A percentile compares a stretch with the other conserved stretches of the same genome.
Conservation (phyloP, 1,284 basidiomycete genomes). For the Limonomyces culmigenus region DNA sequence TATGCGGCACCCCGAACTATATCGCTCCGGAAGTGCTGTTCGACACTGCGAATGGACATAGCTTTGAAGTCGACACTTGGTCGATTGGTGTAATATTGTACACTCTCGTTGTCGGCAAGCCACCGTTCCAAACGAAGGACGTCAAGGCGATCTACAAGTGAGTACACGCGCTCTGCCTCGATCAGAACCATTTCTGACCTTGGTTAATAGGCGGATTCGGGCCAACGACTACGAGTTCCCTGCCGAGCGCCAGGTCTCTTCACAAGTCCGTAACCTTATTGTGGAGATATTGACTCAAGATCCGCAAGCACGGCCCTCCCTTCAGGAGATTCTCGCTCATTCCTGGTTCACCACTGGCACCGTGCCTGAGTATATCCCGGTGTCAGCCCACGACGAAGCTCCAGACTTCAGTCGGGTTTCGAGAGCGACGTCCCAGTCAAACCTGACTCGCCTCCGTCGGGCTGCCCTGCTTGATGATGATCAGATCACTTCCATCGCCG, state of each 20-base stretch:
- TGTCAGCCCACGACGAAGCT: slow-evolving; percentile 53
- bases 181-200: not conserved
- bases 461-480: slow-evolving; percentile 46
- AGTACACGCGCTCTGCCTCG: slow-evolving; percentile 13
- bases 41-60: slow-evolving; percentile 90
- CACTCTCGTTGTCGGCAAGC: slow-evolving; percentile 84
- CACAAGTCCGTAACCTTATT: slow-evolving; percentile 66
- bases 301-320: slow-evolving; percentile 64
- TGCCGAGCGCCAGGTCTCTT: slow-evolving; percentile 52
- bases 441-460: slow-evolving; percentile 51
- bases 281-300: slow-evolving; percentile 75
- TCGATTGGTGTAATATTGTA: slow-evolving; percentile 95
- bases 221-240: slow-evolving; percentile 94
- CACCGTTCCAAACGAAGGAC: slow-evolving; percentile 96
- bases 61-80: slow-evolving; percentile 98
- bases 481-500: slow-evolving; percentile 22
- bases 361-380: slow-evolving; percentile 69
- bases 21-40: slow-evolving; percentile 97
- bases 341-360: slow-evolving; percentile 74
- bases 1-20: slow-evolving; percentile 97
- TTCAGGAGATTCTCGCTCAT: slow-evolving; percentile 78
- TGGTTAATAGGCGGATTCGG: slow-evolving; percentile 68
- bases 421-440: slow-evolving; percentile 42
- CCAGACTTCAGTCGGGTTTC: slow-evolving; percentile 67
- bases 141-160: slow-evolving; percentile 90